Evolutionary conservation across 2,329 filamentous ascomycete genomes (phyloP).

Genomic region (Mycocentrospora acerina): DNA sequence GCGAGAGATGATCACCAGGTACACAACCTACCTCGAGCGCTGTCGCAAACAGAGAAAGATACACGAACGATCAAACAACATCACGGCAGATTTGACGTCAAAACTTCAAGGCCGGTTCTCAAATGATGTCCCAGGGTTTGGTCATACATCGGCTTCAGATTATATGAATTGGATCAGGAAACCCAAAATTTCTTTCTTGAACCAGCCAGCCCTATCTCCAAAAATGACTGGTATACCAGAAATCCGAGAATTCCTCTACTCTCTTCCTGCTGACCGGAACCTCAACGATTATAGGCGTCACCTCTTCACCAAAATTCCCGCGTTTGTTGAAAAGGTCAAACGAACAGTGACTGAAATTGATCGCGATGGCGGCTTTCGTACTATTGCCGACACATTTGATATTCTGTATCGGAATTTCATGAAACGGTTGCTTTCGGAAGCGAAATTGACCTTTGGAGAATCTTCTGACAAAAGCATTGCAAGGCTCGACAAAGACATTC

Average conservation of each 20-base stretch:
- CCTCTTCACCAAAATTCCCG: conserved; percentile 4
- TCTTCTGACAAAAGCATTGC: conserved; percentile 1
- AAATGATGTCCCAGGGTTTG: conserved; percentile 2
- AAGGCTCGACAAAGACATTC: conserved; percentile 2
- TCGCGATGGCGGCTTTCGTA: conserved; percentile 14
- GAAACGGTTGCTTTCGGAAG: neutral
- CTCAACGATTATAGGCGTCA: conserved; percentile 12
- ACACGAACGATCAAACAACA: conserved; percentile 6
- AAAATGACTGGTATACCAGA: conserved; percentile 18
- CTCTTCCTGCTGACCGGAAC: conserved; percentile 16
- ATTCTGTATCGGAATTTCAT: conserved; percentile 1
- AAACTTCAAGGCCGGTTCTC: conserved; percentile 7
- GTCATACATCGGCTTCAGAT: conserved; percentile 17
- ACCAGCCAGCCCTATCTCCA: conserved; percentile 12
- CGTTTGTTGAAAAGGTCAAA: conserved; percentile 17
- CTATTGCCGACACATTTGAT: conserved; percentile 18
- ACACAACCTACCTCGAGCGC: conserved; percentile 15
- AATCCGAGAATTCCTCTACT: conserved; percentile 13
- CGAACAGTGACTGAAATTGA: conserved; percentile 8
- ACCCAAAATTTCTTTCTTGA: conserved; percentile 9
- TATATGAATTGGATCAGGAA: conserved; percentile 22
- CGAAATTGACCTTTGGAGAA: neutral
- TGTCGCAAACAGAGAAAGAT: conserved; percentile 8
- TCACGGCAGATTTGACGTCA: conserved; percentile 8
- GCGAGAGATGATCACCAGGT: conserved; percentile 4